Base-by-base conservation (phyloP, 2,329 filamentous ascomycete genomes). In the Verruconis gallopava region DNA sequence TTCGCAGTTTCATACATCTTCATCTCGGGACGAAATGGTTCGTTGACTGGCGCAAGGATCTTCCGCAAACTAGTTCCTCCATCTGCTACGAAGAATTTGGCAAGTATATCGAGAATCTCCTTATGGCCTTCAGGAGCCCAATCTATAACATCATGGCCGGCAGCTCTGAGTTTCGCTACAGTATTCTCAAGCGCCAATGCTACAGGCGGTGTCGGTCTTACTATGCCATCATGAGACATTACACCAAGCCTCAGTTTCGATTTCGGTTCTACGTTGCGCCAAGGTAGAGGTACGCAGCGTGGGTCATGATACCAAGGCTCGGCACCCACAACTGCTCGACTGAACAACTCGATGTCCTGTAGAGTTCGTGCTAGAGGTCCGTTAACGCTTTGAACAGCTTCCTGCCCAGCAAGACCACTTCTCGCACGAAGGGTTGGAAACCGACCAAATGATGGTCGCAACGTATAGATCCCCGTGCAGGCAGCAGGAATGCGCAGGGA, bases 341-440 rank as follows among this genome's bases (percentile, higher is more conserved):
- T 55, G 44, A 61, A 69, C 40, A 68, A 51, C 3, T 53, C 51
- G 6, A 69, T 60, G 46, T 78, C 75, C 4, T 62, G 61, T 0
- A 80, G 57, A 0, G 67, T 70, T 21, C 64, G 64, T 1, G 71
- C 68, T 63, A 81, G 65, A 0, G 77, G 77, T 0, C 77, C 77
- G 48, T 79, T 78, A 22, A 80, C 73, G 15, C 72, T 75, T 40
- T 66, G 64, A 0, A 81, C 72, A 2, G 75, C 72, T 54, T 81
- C 77, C 51, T 81, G 77, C 2, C 77, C 77, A 1, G 72, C 68
- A 56, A 81, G 66, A 5, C 75, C 75, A 1, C 72, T 75, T 33
- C 72, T 49, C 9, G 63, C 65, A 20, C 64, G 56, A 43, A 63
- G 59, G 58, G 75, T 74, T 0, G 76, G 73, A 49, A 79, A 79